Conservation (phyloP, 148 eudicot species). For the Cornus controversa region DNA sequence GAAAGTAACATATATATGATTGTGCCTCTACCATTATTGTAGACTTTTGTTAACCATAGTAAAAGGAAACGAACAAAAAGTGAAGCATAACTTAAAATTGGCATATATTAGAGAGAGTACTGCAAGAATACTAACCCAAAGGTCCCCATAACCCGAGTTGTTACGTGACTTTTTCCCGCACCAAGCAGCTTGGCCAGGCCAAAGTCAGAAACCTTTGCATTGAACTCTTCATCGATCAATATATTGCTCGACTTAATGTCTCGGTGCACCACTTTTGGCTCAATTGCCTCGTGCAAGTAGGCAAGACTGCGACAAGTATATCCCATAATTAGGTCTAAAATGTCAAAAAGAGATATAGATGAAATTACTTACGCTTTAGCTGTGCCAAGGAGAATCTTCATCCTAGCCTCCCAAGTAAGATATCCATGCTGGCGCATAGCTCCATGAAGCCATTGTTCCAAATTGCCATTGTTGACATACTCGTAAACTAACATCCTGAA, state of each 20-base stretch:
- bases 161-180: slow-evolving; percentile 40
- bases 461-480: slow-evolving; percentile 43
- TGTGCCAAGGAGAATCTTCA: slow-evolving; percentile 46
- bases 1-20: not conserved
- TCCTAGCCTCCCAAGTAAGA: slow-evolving; percentile 50
- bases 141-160: slow-evolving; percentile 48
- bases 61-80: not conserved
- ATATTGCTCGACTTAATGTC: slow-evolving; percentile 48
- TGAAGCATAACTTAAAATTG: not conserved
- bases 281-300: slow-evolving; percentile 44
- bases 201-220: slow-evolving; percentile 46
- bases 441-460: slow-evolving; percentile 53
- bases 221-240: slow-evolving; percentile 42
- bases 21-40: not conserved
- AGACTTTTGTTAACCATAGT: not conserved
- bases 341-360: not conserved
- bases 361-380: slow-evolving; percentile 42
- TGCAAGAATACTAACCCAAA: slow-evolving; percentile 32
- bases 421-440: slow-evolving; percentile 42
- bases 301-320: slow-evolving; percentile 34
- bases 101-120: not conserved
- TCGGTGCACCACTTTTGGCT: slow-evolving; percentile 46
- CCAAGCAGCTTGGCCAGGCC: slow-evolving; percentile 46
- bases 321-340: not conserved
- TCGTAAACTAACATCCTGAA: slow-evolving; percentile 45